phyloP scores from a whole-genome alignment of 2,329 filamentous ascomycete genomes.

The Neofusicoccum kwambonambiense region DNA sequence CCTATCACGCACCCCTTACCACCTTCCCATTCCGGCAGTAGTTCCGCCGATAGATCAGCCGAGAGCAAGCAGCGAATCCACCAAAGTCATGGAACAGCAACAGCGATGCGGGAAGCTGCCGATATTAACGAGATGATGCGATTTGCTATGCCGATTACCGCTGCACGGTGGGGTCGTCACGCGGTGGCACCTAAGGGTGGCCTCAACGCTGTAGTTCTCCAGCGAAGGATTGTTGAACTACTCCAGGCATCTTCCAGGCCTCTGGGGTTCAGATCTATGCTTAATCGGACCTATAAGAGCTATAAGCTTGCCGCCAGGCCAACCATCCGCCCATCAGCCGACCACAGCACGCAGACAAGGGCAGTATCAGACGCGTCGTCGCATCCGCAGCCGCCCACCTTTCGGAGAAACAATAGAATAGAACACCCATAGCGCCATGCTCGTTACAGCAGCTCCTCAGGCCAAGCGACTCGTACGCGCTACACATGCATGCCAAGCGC shows the following conservation, averaged over 20 bases:
- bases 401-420: background rate
- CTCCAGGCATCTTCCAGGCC: background rate
- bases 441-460: background rate
- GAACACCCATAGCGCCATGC: background rate
- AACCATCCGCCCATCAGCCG: background rate
- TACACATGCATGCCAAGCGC: background rate
- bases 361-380: background rate
- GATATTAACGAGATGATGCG: background rate
- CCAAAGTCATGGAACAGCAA: background rate
- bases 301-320: background rate
- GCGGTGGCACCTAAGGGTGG: background rate
- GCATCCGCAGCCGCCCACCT: background rate
- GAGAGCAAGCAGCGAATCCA: background rate
- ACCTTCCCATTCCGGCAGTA: background rate
- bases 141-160: background rate
- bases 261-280: background rate
- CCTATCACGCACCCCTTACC: conserved; percentile 1
- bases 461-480: background rate
- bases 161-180: background rate
- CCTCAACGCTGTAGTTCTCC: background rate
- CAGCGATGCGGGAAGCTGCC: background rate
- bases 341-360: background rate
- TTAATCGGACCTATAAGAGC: background rate
- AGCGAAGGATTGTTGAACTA: background rate
- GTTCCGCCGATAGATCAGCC: background rate